Percentiles rank a stretch among this genome's conserved stretches.
phyloP scores from a whole-genome alignment of 2,329 filamentous ascomycete species.

The Huntiella decipiens region DNA sequence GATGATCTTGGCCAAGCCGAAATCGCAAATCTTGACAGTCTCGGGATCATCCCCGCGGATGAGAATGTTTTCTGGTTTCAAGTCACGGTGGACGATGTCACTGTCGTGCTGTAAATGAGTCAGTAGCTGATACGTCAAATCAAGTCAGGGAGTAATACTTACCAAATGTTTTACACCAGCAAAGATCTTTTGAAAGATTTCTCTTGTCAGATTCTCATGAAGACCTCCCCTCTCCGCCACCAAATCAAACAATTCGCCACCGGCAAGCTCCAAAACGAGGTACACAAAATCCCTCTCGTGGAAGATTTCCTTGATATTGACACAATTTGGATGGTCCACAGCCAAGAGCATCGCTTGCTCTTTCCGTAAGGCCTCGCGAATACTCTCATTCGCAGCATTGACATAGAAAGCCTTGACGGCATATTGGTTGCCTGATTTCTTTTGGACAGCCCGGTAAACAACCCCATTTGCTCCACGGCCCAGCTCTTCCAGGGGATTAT shows the following conservation, averaged over 20 bases:
- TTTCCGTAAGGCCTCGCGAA: slow-evolving; percentile 50
- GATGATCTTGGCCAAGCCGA: slow-evolving; percentile 94
- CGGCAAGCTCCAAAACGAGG: slow-evolving; percentile 72
- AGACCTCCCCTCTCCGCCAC: slow-evolving; percentile 85
- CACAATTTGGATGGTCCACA: slow-evolving; percentile 82
- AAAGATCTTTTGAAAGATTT: slow-evolving; percentile 79
- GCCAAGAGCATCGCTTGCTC: slow-evolving; percentile 94
- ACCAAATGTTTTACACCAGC: slow-evolving; percentile 91
- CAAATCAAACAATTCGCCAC: slow-evolving; percentile 90
- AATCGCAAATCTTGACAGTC: slow-evolving; percentile 84
- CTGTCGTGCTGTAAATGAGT: slow-evolving; percentile 56
- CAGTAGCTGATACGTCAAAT: background rate
- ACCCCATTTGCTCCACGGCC: slow-evolving; percentile 93
- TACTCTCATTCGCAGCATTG: slow-evolving; percentile 31
- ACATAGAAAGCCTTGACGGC: slow-evolving; percentile 92
- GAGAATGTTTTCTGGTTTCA: slow-evolving; percentile 93
- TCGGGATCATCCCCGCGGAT: slow-evolving; percentile 67
- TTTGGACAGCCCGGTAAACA: slow-evolving; percentile 80
- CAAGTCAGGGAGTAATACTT: slow-evolving; percentile 19
- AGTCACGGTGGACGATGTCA: slow-evolving; percentile 92
- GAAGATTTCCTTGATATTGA: slow-evolving; percentile 90
- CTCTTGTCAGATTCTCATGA: slow-evolving; percentile 64
- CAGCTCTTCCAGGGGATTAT: slow-evolving; percentile 63
- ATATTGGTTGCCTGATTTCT: slow-evolving; percentile 59
- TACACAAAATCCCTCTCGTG: slow-evolving; percentile 83